These are phyloP conservation scores for Candida sp. DNA, from an alignment of 1,139 yeast species.

Conservation along the genomic window DNA sequence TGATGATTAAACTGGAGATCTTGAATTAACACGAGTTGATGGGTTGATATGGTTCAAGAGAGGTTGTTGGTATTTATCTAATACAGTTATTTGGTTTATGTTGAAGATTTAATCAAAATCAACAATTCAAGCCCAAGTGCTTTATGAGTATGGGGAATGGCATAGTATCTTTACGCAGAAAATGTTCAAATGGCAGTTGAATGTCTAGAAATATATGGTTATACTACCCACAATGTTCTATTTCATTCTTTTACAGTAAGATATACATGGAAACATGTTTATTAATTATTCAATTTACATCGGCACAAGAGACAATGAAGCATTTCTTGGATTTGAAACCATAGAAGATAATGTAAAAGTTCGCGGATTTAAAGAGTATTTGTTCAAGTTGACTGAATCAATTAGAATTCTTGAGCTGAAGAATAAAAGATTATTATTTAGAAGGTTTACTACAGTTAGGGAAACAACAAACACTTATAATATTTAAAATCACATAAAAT, in stretches of 20 bases:
- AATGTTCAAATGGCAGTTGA: constrained; percentile 57
- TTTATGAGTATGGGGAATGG: constrained; percentile 73
- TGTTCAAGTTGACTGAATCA: constrained; percentile 51
- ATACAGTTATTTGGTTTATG: too few relatives aligned
- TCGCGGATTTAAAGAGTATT: constrained; percentile 59
- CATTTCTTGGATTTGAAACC: constrained; percentile 81
- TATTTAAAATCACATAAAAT: too few relatives aligned
- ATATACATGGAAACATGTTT: constrained; percentile 30
- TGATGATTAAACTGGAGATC: too few relatives aligned
- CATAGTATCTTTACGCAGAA: constrained; percentile 73
- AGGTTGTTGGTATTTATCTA: too few relatives aligned
- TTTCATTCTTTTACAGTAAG: constrained; percentile 42
- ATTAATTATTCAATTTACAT: constrained; percentile 73
- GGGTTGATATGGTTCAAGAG: too few relatives aligned
- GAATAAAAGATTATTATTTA: constrained; percentile 30
- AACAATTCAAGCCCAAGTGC: constrained; percentile 36
- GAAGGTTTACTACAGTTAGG: constrained; percentile 26
- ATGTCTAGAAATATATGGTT: constrained; percentile 82
- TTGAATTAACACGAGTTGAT: too few relatives aligned
- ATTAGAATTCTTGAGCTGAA: constrained; percentile 45
- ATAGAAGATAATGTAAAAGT: constrained; percentile 54
- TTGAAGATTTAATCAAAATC: constrained; percentile 6
- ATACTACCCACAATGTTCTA: constrained; percentile 65
- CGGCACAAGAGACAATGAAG: constrained; percentile 76
- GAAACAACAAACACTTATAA: not conserved